These are phyloP conservation scores for Monosporascus sp. DNA, from an alignment of 2,329 filamentous ascomycete species.

Conservation along the genomic window DNA sequence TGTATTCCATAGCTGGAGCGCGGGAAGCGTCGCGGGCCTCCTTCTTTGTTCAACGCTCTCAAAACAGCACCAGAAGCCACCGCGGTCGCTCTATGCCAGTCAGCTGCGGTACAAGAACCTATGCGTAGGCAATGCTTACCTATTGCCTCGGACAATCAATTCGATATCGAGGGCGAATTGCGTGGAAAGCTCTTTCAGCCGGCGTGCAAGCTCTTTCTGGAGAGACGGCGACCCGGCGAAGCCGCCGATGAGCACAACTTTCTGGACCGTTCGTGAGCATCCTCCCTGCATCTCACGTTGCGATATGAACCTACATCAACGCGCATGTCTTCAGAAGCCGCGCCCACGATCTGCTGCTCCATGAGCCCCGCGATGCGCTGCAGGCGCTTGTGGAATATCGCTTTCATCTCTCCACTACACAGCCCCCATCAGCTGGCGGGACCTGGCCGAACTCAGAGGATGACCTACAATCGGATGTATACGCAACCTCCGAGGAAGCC, in stretches of 20 bases:
- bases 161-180: no score
- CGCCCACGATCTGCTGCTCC: conserved; percentile 2
- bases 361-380: conserved; percentile 4
- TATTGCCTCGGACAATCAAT: no score
- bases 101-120: no score
- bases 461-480: conserved; percentile 4
- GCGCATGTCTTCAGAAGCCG: no score
- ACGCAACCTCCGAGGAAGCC: conserved; percentile 2
- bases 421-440: background rate
- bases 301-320: conserved; percentile 4
- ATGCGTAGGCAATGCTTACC: no score
- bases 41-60: conserved; percentile 22
- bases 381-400: conserved; percentile 9
- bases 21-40: conserved; percentile 18
- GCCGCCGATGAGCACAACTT: conserved; percentile 26
- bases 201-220: conserved; percentile 12
- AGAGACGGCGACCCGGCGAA: conserved; percentile 25
- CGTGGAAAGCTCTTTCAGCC: conserved; percentile 1
- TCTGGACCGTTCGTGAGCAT: conserved; percentile 7
- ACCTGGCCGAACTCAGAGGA: background rate
- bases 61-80: conserved; percentile 26
- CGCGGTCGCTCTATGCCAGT: conserved; percentile 14
- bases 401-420: conserved; percentile 5
- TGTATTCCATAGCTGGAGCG: conserved; percentile 25
- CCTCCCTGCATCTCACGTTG: no score